Percentiles rank a stretch among this genome's conserved stretches.
These are phyloP conservation scores for Termitomyces sp. DNA, from an alignment of 1,284 basidiomycete species.

Conservation along the genomic window DNA sequence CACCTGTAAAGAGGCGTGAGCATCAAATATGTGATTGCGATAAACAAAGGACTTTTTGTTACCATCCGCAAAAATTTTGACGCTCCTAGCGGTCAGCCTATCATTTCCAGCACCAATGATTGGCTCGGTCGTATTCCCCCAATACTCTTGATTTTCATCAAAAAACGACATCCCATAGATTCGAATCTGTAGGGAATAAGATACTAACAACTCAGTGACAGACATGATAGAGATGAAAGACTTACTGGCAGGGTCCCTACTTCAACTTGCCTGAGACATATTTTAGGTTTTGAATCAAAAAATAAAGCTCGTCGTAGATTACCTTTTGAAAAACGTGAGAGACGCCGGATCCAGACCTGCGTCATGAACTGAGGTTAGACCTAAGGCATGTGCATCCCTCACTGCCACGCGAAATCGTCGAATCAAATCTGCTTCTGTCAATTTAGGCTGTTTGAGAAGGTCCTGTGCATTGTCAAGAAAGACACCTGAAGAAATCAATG, in stretches of 20 bases:
- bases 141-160: constrained; percentile 68
- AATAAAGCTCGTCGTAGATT: constrained; percentile 9
- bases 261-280: constrained; percentile 48
- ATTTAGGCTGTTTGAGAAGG: constrained; percentile 55
- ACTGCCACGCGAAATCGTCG: constrained; percentile 62
- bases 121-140: constrained; percentile 62
- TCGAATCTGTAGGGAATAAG: constrained; percentile 45
- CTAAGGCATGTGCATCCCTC: constrained; percentile 61
- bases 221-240: constrained; percentile 3
- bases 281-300: constrained; percentile 1
- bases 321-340: constrained; percentile 72
- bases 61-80: constrained; percentile 91
- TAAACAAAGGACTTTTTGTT: constrained; percentile 12
- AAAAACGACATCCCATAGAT: constrained; percentile 73
- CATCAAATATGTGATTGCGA: constrained; percentile 8
- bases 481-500: constrained; percentile 39
- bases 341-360: constrained; percentile 70
- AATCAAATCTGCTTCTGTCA: constrained; percentile 60
- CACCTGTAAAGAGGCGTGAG: constrained; percentile 44
- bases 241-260: constrained; percentile 56
- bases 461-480: constrained; percentile 72
- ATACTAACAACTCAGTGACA: neutral
- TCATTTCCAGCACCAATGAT: constrained; percentile 54
- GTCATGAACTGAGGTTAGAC: constrained; percentile 82
- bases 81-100: constrained; percentile 68